Evolutionary conservation across 768 basidiomycete species (phyloP).

Genomic region (Suillus spraguei): DNA sequence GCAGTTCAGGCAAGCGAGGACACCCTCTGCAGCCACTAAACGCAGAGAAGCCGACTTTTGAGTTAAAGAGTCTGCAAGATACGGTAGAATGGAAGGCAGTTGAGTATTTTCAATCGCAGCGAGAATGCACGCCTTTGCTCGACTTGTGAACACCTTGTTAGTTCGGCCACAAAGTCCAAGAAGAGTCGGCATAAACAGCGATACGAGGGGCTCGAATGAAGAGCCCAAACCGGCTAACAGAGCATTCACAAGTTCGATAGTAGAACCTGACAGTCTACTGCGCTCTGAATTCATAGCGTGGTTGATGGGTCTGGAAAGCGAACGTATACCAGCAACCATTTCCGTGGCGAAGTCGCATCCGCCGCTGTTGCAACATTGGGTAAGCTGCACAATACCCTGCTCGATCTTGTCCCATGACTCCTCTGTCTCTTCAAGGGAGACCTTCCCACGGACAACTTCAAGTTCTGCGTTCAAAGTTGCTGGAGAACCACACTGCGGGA

Average conservation of each 20-base stretch:
- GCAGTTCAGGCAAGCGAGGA: slow-evolving; percentile 67
- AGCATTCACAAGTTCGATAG: slow-evolving; percentile 61
- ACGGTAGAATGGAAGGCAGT: slow-evolving; percentile 61
- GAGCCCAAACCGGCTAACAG: slow-evolving; percentile 57
- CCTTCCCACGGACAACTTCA: slow-evolving; percentile 42
- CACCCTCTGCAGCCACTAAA: slow-evolving; percentile 64
- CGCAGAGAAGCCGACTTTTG: slow-evolving; percentile 73
- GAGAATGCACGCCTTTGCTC: slow-evolving; percentile 62
- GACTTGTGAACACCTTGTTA: slow-evolving; percentile 76
- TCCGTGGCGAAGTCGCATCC: slow-evolving; percentile 54
- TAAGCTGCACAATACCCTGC: slow-evolving; percentile 48
- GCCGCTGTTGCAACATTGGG: slow-evolving; percentile 51
- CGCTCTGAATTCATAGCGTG: slow-evolving; percentile 73
- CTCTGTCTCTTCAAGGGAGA: slow-evolving; percentile 65
- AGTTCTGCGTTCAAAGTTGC: slow-evolving; percentile 40
- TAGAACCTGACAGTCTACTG: slow-evolving; percentile 66
- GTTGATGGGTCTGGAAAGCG: slow-evolving; percentile 53
- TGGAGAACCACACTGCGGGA: slow-evolving; percentile 34
- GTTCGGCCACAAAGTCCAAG: slow-evolving; percentile 69
- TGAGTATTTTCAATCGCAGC: slow-evolving; percentile 69
- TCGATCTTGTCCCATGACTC: slow-evolving; percentile 78
- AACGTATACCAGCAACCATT: slow-evolving; percentile 52
- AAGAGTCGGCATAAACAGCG: slow-evolving; percentile 69
- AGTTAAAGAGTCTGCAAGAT: slow-evolving; percentile 55
- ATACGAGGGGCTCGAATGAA: slow-evolving; percentile 67